Conservation (phyloP, 371 early-diverging fungal genomes). For the Syncephalis plumigaleata region DNA sequence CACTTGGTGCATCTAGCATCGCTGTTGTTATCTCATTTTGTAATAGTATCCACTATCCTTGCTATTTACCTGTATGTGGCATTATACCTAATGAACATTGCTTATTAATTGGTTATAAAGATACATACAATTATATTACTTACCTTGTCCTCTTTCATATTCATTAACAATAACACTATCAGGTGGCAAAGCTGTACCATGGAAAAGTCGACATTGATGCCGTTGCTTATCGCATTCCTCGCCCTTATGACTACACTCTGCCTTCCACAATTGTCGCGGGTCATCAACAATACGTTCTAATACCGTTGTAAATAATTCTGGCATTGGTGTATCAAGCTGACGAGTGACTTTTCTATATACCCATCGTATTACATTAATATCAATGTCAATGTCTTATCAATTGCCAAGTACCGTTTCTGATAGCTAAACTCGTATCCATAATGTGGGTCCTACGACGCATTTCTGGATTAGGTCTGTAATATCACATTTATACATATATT, state of each 20-base stretch:
- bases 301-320: neutral
- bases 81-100: conserved; percentile 11
- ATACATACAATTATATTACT: neutral
- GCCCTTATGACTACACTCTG: conserved; percentile 13
- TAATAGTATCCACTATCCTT: too few relatives aligned
- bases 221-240: conserved; percentile 29
- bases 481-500: too few relatives aligned
- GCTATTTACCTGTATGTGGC: conserved; percentile 15
- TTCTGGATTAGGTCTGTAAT: conserved; percentile 41
- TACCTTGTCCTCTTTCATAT: conserved; percentile 53
- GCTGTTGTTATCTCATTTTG: neutral
- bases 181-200: conserved; percentile 18
- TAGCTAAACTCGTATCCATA: conserved; percentile 55
- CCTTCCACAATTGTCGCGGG: neutral
- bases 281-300: neutral
- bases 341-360: neutral
- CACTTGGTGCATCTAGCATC: conserved; percentile 27
- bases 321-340: conserved; percentile 1
- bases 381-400: neutral
- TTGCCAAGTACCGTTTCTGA: conserved; percentile 33
- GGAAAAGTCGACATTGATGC: conserved; percentile 27
- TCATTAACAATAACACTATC: conserved; percentile 53
- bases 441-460: conserved; percentile 50
- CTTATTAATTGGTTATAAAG: conserved; percentile 1
- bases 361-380: neutral